A percentile compares a stretch with the other conserved stretches of the same genome.
phyloP scores from a whole-genome alignment of 108 stramenopile genomes.

The Schizochytrium sp. region DNA sequence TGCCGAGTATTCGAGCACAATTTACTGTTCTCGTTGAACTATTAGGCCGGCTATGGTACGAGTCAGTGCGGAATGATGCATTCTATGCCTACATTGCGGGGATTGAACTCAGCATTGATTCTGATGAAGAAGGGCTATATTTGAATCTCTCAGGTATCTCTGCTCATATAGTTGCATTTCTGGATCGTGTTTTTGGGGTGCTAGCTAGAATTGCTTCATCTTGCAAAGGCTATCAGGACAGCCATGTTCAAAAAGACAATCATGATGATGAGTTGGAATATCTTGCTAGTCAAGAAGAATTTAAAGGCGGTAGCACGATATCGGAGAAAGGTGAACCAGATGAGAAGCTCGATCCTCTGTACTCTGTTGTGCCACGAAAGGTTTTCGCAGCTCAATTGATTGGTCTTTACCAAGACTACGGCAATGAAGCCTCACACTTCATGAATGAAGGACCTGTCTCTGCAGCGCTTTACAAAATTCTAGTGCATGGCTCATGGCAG shows the following conservation, averaged over 20 bases:
- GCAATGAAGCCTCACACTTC: slow-evolving; percentile 32
- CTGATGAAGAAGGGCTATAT: slow-evolving; percentile 10
- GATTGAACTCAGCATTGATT: not conserved
- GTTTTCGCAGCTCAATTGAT: not conserved
- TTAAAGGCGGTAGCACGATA: too few species aligned
- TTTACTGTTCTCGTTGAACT: not conserved
- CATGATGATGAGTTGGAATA: too few species aligned
- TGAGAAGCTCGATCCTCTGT: not conserved
- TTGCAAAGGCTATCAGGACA: not conserved
- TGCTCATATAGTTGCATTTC: not conserved
- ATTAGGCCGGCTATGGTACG: not conserved
- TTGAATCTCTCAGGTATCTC: not conserved
- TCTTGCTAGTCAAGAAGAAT: too few species aligned
- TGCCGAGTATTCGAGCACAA: not conserved
- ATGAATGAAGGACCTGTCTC: slow-evolving; percentile 20
- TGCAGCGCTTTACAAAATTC: slow-evolving; percentile 35
- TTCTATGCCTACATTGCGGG: not conserved
- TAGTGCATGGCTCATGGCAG: slow-evolving; percentile 36
- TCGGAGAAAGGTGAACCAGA: too few species aligned
- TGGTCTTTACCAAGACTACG: not conserved
- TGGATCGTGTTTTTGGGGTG: slow-evolving; percentile 8
- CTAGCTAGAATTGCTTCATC: not conserved
- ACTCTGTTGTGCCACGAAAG: not conserved
- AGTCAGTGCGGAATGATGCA: not conserved
- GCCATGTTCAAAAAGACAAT: too few species aligned